Evolutionary conservation across 2,329 filamentous ascomycete genomes (phyloP).

Genomic region (Didymella pomorum): DNA sequence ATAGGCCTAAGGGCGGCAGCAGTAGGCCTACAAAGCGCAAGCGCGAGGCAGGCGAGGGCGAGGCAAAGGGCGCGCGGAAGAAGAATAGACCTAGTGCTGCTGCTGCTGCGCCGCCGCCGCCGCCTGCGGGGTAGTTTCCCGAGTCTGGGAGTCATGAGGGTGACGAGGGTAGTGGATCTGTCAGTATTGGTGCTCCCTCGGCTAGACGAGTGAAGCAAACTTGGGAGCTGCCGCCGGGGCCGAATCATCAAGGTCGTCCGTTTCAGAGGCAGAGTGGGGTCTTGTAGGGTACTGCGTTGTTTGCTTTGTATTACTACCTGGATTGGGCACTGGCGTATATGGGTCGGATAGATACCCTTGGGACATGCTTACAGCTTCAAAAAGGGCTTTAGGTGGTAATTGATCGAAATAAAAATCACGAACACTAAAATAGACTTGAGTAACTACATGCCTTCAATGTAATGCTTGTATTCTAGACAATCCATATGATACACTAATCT

Average conservation of each 20-base stretch:
- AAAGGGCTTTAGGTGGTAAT: neutral
- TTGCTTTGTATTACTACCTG: constrained; percentile 9
- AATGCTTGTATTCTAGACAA: neutral
- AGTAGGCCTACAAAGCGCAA: constrained; percentile 54
- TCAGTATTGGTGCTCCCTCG: too few relatives aligned
- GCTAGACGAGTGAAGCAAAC: too few relatives aligned
- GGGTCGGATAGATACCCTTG: constrained; percentile 25
- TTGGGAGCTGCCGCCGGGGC: too few relatives aligned
- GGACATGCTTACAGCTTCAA: constrained; percentile 10
- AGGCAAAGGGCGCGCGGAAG: constrained; percentile 40
- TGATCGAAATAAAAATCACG: neutral
- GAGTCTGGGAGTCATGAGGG: neutral
- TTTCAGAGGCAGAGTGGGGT: too few relatives aligned
- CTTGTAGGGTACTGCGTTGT: neutral
- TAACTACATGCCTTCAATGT: constrained; percentile 8
- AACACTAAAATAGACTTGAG: neutral
- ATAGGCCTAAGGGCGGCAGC: constrained; percentile 59
- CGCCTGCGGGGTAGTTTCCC: neutral
- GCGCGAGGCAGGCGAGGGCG: constrained; percentile 50
- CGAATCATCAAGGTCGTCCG: too few relatives aligned
- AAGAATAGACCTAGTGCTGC: constrained; percentile 43
- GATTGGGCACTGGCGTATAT: constrained; percentile 16
- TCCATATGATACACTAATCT: constrained; percentile 7
- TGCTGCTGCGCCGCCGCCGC: neutral
- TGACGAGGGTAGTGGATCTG: too few relatives aligned